Conservation (phyloP, 495 filamentous ascomycete genomes). For the Arthonia radiata region DNA sequence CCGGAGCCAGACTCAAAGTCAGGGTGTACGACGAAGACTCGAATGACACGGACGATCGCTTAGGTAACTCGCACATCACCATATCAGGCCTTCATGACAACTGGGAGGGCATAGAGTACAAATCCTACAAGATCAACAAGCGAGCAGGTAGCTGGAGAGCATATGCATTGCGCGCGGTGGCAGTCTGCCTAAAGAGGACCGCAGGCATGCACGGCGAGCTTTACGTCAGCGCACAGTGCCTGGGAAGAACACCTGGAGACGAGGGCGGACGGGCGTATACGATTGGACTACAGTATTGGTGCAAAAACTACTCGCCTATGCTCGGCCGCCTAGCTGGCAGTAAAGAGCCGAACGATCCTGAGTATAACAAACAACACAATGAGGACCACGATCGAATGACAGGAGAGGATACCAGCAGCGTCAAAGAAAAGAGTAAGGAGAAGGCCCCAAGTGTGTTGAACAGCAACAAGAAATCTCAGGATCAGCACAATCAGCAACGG, state of each 20-base stretch:
- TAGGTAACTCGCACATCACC: conserved; percentile 56
- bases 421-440: conserved; percentile 1
- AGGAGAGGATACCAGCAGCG: neutral
- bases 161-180: conserved; percentile 42
- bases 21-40: conserved; percentile 74
- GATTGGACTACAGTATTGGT: conserved; percentile 48
- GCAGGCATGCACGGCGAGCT: conserved; percentile 34
- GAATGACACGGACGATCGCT: conserved; percentile 61
- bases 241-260: conserved; percentile 45
- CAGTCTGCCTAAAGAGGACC: conserved; percentile 26
- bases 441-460: too few relatives aligned
- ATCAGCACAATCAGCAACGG: conserved; percentile 19
- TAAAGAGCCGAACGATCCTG: conserved; percentile 35
- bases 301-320: conserved; percentile 68
- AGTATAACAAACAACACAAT: conserved; percentile 37
- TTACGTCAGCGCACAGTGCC: conserved; percentile 40
- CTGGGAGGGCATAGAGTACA: conserved; percentile 42
- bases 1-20: conserved; percentile 58
- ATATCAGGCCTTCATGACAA: conserved; percentile 29
- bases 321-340: conserved; percentile 60
- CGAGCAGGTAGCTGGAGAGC: conserved; percentile 66
- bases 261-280: conserved; percentile 63
- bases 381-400: conserved; percentile 4
- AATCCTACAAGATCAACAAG: conserved; percentile 51
- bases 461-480: conserved; percentile 5